Base-by-base conservation (phyloP, 2,329 filamentous ascomycete species). In the Xylariaceae sp. region DNA sequence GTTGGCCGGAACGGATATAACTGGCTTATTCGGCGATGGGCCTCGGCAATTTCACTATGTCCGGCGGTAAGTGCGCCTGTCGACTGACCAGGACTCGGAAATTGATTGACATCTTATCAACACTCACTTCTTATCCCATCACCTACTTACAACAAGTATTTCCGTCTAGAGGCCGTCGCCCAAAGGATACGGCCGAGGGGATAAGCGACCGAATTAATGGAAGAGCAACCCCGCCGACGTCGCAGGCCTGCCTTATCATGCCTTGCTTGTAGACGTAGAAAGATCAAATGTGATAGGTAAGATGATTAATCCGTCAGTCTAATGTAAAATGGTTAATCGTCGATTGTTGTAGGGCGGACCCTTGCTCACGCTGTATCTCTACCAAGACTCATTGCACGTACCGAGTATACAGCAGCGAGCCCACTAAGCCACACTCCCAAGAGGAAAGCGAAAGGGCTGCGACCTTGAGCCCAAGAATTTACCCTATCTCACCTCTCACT, bases 231-330 rank as follows among this genome's bases (percentile, higher is more conserved):
- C 56, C 70, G 64, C 16, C 69, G 69, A 14, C 72, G 73, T 6
- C 64, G 73, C 34, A 63, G 73, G 33, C 70, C 71, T 6, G 75
- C 76, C 3, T 59, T 77, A 23, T 78, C 78, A 0, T 79, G 78
- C 56, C 59, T 75, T 14, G 71, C 75, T 57, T 80, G 78, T 64
- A 71, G 78, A 16, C 73, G 74, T 16, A 73, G 77, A 33, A 80
- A 80, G 64, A 73, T 79, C 66, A 78, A 77, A 49, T 80, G 78
- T 56, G 75, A 79, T 56, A 68, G n/a, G n/a, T n/a, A n/a, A n/a
- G n/a, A n/a, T n/a, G n/a, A n/a, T n/a, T n/a, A n/a, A n/a, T n/a
- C n/a, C n/a, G n/a, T n/a, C n/a, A n/a, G n/a, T n/a, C n/a, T n/a
- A n/a, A n/a, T n/a, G n/a, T n/a, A n/a, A n/a, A n/a, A n/a, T n/a